Evolutionary conservation across 768 basidiomycete species (phyloP).

Genomic region (Lyophyllum decastes): DNA sequence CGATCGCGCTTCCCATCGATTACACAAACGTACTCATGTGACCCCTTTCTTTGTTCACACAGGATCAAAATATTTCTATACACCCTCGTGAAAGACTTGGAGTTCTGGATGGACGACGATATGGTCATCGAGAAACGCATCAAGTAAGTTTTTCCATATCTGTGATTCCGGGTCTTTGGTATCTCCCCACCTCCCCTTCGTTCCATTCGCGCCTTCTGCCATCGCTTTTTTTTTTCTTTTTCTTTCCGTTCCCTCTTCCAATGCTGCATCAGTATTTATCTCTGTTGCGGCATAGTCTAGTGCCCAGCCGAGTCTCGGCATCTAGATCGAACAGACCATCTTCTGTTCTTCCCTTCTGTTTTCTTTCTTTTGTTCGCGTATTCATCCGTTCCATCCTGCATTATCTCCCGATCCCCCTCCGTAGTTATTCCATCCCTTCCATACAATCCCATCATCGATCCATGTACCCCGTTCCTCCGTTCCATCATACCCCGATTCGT

Average conservation of each 20-base stretch:
- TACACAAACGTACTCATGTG: slow-evolving; percentile 2
- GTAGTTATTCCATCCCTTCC: not conserved
- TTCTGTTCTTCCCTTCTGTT: not conserved
- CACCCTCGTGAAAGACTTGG: slow-evolving; percentile 57
- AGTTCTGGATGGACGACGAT: slow-evolving; percentile 50
- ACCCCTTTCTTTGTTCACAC: slow-evolving; percentile 7
- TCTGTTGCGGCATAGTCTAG: not conserved
- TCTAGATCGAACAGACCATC: not conserved
- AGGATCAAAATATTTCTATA: slow-evolving; percentile 68
- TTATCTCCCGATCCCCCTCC: not conserved
- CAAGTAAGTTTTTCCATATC: slow-evolving; percentile 45
- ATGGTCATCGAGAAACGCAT: slow-evolving; percentile 63
- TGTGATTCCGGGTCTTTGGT: not conserved
- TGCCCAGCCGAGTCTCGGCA: not conserved
- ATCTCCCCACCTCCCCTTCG: not conserved
- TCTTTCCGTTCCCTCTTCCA: not conserved
- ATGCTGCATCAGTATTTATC: not conserved
- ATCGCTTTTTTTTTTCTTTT: not conserved
- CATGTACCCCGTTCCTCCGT: not conserved
- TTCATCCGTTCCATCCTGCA: not conserved
- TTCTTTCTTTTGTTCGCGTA: not conserved
- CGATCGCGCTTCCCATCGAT: not conserved
- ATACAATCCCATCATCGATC: not conserved
- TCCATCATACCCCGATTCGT: too few relatives aligned
- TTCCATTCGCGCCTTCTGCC: not conserved